A percentile compares a stretch with the other conserved stretches of the same genome.
phyloP scores from a whole-genome alignment of 345 rosid species.

The Lenwebbia sp. region DNA sequence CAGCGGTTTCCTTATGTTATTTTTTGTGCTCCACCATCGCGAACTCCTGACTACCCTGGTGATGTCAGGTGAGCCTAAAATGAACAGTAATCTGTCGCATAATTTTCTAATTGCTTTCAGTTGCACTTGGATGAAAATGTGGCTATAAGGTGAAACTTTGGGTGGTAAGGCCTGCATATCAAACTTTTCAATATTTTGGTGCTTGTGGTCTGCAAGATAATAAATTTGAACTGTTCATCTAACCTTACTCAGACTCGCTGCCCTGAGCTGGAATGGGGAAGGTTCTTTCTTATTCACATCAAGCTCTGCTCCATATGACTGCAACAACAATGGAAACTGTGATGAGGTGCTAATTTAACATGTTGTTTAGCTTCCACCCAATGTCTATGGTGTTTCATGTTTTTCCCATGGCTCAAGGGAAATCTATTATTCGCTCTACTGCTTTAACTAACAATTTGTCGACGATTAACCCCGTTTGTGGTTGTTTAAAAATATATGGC shows the following conservation, averaged over 20 bases:
- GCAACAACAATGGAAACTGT: conserved; percentile 69
- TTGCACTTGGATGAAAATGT: background rate
- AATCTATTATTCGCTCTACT: background rate
- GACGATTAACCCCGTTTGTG: background rate
- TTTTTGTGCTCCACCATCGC: conserved; percentile 94
- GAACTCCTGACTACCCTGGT: conserved; percentile 62
- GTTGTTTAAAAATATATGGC: background rate
- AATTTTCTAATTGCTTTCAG: background rate
- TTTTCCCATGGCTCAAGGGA: background rate
- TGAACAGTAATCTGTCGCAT: background rate
- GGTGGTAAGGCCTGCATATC: background rate
- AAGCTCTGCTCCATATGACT: conserved; percentile 79
- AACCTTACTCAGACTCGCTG: conserved; percentile 53
- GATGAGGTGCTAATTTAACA: conserved; percentile 47
- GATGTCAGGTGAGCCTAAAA: conserved; percentile 55
- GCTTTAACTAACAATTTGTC: background rate
- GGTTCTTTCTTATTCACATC: conserved; percentile 89
- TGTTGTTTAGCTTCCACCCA: background rate
- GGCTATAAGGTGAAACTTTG: background rate
- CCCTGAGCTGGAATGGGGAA: conserved; percentile 77
- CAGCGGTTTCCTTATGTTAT: conserved; percentile 60
- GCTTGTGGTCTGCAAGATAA: background rate
- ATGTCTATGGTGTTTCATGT: background rate
- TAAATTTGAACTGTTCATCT: background rate
- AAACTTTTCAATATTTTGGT: background rate